A percentile compares a stretch with the other conserved stretches of the same genome.
phyloP scores from a whole-genome alignment of 2,329 filamentous ascomycete species.

The Talaromyces sp. region DNA sequence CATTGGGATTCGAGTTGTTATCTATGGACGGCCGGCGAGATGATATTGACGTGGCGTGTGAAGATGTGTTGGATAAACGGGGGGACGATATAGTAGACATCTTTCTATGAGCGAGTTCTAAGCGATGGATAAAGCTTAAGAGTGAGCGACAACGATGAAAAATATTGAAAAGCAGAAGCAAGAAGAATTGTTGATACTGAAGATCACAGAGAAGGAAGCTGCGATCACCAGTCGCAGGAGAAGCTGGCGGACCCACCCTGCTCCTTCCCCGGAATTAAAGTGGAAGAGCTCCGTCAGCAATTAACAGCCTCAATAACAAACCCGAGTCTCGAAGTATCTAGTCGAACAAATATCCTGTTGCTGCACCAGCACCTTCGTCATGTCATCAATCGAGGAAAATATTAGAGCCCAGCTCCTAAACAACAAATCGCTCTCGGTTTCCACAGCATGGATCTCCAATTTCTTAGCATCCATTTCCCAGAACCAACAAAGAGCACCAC shows the following conservation, averaged over 20 bases:
- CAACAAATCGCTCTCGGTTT: slow-evolving; percentile 55
- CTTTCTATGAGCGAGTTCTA: background rate
- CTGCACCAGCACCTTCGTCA: slow-evolving; percentile 14
- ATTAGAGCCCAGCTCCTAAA: slow-evolving; percentile 53
- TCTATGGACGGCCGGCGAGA: slow-evolving; percentile 75
- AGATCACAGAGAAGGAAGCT: background rate
- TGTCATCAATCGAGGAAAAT: slow-evolving; percentile 30
- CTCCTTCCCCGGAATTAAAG: background rate
- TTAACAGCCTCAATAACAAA: background rate
- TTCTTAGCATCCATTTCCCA: slow-evolving; percentile 58
- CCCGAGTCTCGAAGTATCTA: background rate
- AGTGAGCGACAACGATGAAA: background rate
- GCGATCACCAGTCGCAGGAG: background rate
- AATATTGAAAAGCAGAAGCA: background rate
- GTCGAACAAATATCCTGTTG: background rate
- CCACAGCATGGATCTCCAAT: slow-evolving; percentile 59
- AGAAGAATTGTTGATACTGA: background rate
- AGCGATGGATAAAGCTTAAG: too few species aligned
- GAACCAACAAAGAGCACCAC: slow-evolving; percentile 53
- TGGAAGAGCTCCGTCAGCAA: background rate
- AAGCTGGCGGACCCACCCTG: background rate
- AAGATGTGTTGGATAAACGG: slow-evolving; percentile 57
- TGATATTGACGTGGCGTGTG: slow-evolving; percentile 64
- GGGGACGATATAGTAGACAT: slow-evolving; percentile 61
- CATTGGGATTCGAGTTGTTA: slow-evolving; percentile 47